Evolutionary conservation across 805 yeast species (phyloP), one percentile per base, ranked within the genome.

Genomic region (Yarrowia yakushimensis): DNA sequence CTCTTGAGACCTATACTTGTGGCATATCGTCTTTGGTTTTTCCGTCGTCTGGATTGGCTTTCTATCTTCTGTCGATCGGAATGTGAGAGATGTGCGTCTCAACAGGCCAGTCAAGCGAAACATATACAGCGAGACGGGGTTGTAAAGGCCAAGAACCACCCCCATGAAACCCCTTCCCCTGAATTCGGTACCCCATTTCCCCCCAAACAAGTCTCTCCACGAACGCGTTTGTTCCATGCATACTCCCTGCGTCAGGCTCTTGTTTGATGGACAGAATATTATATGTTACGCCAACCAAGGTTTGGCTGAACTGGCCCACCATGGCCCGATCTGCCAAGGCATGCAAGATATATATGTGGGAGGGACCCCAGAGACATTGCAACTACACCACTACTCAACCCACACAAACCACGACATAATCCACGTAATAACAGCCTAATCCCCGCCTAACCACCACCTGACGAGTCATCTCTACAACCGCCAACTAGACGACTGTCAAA

Each of bases 151-250:
- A n/a, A n/a, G n/a, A n/a, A n/a, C n/a, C n/a, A n/a, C n/a, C n/a
- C n/a, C n/a, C n/a, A n/a, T n/a, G n/a, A n/a, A n/a, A n/a, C n/a
- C n/a, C n/a, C n/a, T n/a, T n/a, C n/a, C n/a, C n/a, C n/a, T n/a
- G n/a, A 17, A 6, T 17, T 18, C 20, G 23, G 3, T 17, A 36
- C 41, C 22, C 41, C 22, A 36, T 20, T 10, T 18, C 13, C 13
- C 10, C 13, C 23, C 34, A 31, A 31, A 31, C 34, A 31, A 18
- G 37, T 34, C n/a, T 20, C n/a, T n/a, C 34, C 37, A 34, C 20
- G 41, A 18, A 43, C 52, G 52, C 52, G 52, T 45, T 27, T 17
- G 46, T 43, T 45, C 52, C 23, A 45, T 45, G 52, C 52, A 45
- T 28, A 13, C 34, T 18, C 52, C 52, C 52, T 45, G 52, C 52